Conservation (phyloP, 2,329 filamentous ascomycete species). For the Rhynchosporium agropyri region DNA sequence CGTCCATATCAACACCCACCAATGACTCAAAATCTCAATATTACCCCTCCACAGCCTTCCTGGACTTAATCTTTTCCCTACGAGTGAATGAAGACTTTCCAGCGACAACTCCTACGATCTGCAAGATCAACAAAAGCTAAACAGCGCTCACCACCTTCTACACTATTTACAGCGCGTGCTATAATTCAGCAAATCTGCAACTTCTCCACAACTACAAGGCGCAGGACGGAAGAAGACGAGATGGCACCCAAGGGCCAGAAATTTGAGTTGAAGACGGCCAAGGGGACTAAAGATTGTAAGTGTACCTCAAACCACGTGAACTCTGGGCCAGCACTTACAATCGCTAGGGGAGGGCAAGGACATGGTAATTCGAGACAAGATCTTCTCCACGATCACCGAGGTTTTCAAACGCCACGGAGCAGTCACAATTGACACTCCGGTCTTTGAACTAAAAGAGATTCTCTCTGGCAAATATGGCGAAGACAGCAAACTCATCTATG, state of each 20-base stretch:
- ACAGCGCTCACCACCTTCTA: conserved; percentile 16
- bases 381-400: conserved; percentile 73
- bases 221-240: conserved; percentile 29
- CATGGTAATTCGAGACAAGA: conserved; percentile 79
- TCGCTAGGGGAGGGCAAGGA: conserved; percentile 67
- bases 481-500: conserved; percentile 90
- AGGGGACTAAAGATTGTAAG: conserved; percentile 84
- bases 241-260: conserved; percentile 49
- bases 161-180: conserved; percentile 23
- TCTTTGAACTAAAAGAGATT: conserved; percentile 87
- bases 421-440: conserved; percentile 76
- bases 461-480: conserved; percentile 90
- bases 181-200: conserved; percentile 26
- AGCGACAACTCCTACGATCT: conserved; percentile 36
- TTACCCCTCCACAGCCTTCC: conserved; percentile 22
- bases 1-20: conserved; percentile 30
- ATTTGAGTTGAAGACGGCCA: conserved; percentile 82
- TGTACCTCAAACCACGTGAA: conserved; percentile 13
- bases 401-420: conserved; percentile 85
- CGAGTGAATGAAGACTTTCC: conserved; percentile 39
- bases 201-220: conserved; percentile 32
- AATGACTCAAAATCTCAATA: conserved; percentile 39
- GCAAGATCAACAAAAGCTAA: conserved; percentile 38
- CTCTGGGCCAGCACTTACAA: conserved; percentile 24
- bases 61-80: conserved; percentile 25